Evolutionary conservation across 192 early-diverging fungal genomes (phyloP).

Genomic region (Ramicandelaber brevisporus): DNA sequence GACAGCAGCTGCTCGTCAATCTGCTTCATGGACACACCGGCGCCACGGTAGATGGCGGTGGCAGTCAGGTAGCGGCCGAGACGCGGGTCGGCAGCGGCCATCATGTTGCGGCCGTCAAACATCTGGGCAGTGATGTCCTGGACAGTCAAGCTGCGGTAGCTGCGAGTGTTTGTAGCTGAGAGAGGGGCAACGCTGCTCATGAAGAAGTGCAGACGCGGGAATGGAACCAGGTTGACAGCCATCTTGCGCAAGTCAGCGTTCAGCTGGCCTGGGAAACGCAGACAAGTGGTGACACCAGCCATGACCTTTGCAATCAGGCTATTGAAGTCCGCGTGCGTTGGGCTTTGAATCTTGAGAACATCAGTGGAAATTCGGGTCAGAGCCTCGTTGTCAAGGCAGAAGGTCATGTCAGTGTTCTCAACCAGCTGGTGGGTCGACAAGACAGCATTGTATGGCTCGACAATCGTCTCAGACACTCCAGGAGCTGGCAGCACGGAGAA

Average conservation of each 20-base stretch:
- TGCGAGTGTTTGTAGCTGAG: slow-evolving; percentile 46
- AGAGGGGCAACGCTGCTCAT: slow-evolving; percentile 74
- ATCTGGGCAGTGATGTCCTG: slow-evolving; percentile 42
- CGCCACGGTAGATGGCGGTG: slow-evolving; percentile 37
- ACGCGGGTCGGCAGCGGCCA: slow-evolving; percentile 67
- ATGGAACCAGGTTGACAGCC: slow-evolving; percentile 69
- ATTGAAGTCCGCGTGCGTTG: slow-evolving; percentile 22
- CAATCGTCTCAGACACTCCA: slow-evolving; percentile 24
- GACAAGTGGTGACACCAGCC: slow-evolving; percentile 23
- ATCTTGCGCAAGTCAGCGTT: slow-evolving; percentile 75
- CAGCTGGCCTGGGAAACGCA: slow-evolving; percentile 48
- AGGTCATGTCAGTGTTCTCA: slow-evolving; percentile 24
- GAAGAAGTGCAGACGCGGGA: slow-evolving; percentile 87
- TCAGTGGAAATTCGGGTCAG: slow-evolving; percentile 29
- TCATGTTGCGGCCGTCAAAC: slow-evolving; percentile 77
- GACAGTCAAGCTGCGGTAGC: slow-evolving; percentile 62
- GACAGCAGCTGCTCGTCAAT: slow-evolving; percentile 39
- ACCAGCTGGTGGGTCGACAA: slow-evolving; percentile 22
- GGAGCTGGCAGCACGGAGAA: slow-evolving; percentile 27
- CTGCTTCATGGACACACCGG: slow-evolving; percentile 34
- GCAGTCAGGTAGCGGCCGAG: slow-evolving; percentile 72
- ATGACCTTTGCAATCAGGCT: slow-evolving; percentile 24
- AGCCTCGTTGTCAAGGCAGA: slow-evolving; percentile 29
- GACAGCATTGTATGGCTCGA: slow-evolving; percentile 30
- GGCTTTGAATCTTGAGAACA: slow-evolving; percentile 19